Percentiles rank a stretch among this genome's conserved stretches.
These are phyloP conservation scores for Mortierella alpina DNA, from an alignment of 192 early-diverging fungal species.

Conservation along the genomic window DNA sequence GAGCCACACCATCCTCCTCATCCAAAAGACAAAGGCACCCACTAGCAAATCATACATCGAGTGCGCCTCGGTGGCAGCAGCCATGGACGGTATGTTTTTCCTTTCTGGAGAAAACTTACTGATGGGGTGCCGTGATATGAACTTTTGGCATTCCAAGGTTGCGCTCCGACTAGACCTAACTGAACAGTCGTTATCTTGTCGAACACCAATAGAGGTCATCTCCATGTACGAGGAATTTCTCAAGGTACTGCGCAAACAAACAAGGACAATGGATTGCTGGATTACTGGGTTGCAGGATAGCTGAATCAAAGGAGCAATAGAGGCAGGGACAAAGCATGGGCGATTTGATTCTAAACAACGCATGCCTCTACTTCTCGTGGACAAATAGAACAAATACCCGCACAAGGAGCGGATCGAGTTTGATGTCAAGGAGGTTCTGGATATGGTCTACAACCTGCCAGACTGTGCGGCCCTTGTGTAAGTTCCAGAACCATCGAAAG, in stretches of 20 bases:
- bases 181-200: not conserved
- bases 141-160: not conserved
- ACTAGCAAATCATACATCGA: slow-evolving; percentile 54
- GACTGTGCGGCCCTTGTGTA: slow-evolving; percentile 52
- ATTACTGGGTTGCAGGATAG: not conserved
- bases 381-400: slow-evolving; percentile 43
- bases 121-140: no score
- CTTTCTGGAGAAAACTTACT: not conserved
- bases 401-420: slow-evolving; percentile 49
- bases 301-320: not conserved
- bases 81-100: slow-evolving; percentile 47
- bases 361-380: not conserved
- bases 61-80: slow-evolving; percentile 39
- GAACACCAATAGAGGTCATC: slow-evolving; percentile 32
- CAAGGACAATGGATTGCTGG: not conserved
- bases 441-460: slow-evolving; percentile 51
- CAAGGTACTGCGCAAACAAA: slow-evolving; percentile 23
- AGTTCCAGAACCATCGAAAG: not conserved
- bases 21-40: slow-evolving; percentile 39
- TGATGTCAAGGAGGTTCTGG: slow-evolving; percentile 49
- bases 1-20: slow-evolving; percentile 52
- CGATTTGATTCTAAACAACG: not conserved
- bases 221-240: slow-evolving; percentile 47
- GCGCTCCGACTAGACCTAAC: not conserved
- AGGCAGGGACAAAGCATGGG: not conserved